A percentile compares a stretch with the other conserved stretches of the same genome.
phyloP scores from a whole-genome alignment of 2,329 filamentous ascomycete species.

The Nannizzia gypsea region DNA sequence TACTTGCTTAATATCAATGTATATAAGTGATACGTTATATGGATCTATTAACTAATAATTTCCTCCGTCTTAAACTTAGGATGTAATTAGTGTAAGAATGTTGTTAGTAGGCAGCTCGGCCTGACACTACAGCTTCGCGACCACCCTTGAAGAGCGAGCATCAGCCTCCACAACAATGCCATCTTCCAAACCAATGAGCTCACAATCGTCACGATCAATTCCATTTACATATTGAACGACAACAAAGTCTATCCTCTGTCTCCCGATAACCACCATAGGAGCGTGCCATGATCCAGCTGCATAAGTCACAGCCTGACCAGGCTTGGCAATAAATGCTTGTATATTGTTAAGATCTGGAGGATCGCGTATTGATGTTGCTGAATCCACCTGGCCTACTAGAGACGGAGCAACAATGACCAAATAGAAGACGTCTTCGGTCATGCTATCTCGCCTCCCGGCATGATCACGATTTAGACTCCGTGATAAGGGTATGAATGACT shows the following conservation, averaged over 20 bases:
- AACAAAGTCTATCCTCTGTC: conserved; percentile 63
- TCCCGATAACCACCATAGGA: conserved; percentile 81
- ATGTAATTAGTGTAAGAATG: neutral
- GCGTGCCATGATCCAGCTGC: conserved; percentile 89
- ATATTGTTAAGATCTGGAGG: conserved; percentile 61
- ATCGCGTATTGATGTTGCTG: conserved; percentile 31
- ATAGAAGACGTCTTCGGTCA: conserved; percentile 39
- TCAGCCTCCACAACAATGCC: neutral
- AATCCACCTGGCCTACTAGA: conserved; percentile 36
- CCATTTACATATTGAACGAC: conserved; percentile 85
- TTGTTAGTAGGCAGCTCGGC: neutral
- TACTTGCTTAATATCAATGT: no score
- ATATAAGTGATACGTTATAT: neutral
- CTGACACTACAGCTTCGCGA: neutral
- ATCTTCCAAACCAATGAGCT: conserved; percentile 52
- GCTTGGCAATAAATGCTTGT: conserved; percentile 65
- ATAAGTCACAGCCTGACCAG: conserved; percentile 79
- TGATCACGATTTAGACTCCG: conserved; percentile 18
- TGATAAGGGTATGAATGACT: conserved; percentile 75
- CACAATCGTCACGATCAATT: conserved; percentile 71
- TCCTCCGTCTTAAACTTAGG: neutral
- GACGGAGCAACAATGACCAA: conserved; percentile 84
- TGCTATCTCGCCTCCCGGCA: conserved; percentile 9
- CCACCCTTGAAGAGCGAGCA: neutral
- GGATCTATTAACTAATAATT: neutral